Percentiles rank a stretch among this genome's conserved stretches.
These are phyloP conservation scores for Tylopilus balloui DNA, from an alignment of 768 basidiomycete genomes.

Conservation along the genomic window DNA sequence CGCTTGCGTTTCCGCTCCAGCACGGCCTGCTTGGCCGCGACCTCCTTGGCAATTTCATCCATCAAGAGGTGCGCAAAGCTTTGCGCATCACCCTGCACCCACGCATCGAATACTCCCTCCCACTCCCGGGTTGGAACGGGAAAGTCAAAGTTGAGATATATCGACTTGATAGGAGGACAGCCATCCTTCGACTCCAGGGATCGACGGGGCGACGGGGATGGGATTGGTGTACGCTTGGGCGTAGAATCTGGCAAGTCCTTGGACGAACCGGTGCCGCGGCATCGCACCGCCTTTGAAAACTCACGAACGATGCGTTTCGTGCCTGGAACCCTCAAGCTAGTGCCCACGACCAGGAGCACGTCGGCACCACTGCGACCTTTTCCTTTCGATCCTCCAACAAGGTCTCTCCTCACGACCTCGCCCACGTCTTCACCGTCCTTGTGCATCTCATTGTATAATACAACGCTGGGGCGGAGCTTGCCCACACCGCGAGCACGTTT, in stretches of 20 bases:
- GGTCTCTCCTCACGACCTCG: slow-evolving; percentile 73
- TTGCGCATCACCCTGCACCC: slow-evolving; percentile 88
- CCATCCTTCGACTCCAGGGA: slow-evolving; percentile 38
- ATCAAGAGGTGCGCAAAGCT: slow-evolving; percentile 60
- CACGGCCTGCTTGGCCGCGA: slow-evolving; percentile 48
- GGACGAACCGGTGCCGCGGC: slow-evolving; percentile 39
- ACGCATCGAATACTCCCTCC: slow-evolving; percentile 87
- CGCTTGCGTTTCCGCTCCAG: slow-evolving; percentile 54
- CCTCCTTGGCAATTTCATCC: slow-evolving; percentile 54
- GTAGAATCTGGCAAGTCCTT: slow-evolving; percentile 27
- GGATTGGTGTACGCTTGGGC: slow-evolving; percentile 35
- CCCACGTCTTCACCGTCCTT: slow-evolving; percentile 86
- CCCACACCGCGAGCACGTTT: slow-evolving; percentile 81
- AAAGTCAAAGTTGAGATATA: slow-evolving; percentile 86
- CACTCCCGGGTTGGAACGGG: slow-evolving; percentile 81
- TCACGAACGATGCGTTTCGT: slow-evolving; percentile 90
- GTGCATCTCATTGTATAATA: slow-evolving; percentile 87
- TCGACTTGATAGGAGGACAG: slow-evolving; percentile 53
- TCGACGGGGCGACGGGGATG: slow-evolving; percentile 47
- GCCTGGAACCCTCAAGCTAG: slow-evolving; percentile 83
- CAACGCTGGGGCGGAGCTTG: slow-evolving; percentile 78
- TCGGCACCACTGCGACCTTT: slow-evolving; percentile 75
- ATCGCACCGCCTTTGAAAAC: slow-evolving; percentile 72
- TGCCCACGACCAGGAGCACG: slow-evolving; percentile 84
- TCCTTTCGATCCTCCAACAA: slow-evolving; percentile 64